Evolutionary conservation across 108 stramenopile genomes (phyloP).

Genomic region (Epipyxis sp.): DNA sequence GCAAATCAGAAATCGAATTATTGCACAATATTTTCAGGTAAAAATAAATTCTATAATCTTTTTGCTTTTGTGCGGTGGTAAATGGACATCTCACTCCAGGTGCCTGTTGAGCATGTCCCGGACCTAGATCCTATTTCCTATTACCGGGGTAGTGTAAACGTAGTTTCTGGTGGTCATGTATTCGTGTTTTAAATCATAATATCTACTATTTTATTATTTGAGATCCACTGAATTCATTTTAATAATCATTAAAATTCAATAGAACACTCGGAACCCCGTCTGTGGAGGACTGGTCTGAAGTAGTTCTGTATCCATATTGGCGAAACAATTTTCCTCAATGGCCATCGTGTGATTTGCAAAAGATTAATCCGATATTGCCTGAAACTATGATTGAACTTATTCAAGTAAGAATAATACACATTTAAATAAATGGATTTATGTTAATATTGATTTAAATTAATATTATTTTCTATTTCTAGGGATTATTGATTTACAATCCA

Average conservation of each 20-base stretch:
- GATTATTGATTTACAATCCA: slow-evolving; percentile 80
- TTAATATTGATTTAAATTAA: too few relatives aligned
- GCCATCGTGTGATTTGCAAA: too few relatives aligned
- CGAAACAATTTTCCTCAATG: slow-evolving; percentile 77
- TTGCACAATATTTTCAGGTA: slow-evolving; percentile 1
- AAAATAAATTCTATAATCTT: not conserved
- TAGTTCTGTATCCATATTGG: slow-evolving; percentile 44
- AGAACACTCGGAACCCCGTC: not conserved
- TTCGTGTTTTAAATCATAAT: too few relatives aligned
- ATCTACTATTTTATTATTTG: not conserved
- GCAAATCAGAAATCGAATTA: not conserved
- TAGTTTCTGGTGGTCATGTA: too few relatives aligned
- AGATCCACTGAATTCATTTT: not conserved
- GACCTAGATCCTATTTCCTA: too few relatives aligned
- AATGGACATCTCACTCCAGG: too few relatives aligned
- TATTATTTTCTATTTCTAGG: too few relatives aligned
- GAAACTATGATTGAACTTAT: not conserved
- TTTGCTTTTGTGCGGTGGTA: not conserved
- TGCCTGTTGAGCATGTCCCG: too few relatives aligned
- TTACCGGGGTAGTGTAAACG: too few relatives aligned
- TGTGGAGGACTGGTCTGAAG: not conserved
- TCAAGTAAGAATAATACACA: not conserved
- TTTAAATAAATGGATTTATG: too few relatives aligned
- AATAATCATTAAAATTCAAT: not conserved
- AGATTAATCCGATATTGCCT: slow-evolving; percentile 13